These are phyloP conservation scores for Stentor roeselii DNA, from an alignment of 73 alveolate species.

Conservation along the genomic window DNA sequence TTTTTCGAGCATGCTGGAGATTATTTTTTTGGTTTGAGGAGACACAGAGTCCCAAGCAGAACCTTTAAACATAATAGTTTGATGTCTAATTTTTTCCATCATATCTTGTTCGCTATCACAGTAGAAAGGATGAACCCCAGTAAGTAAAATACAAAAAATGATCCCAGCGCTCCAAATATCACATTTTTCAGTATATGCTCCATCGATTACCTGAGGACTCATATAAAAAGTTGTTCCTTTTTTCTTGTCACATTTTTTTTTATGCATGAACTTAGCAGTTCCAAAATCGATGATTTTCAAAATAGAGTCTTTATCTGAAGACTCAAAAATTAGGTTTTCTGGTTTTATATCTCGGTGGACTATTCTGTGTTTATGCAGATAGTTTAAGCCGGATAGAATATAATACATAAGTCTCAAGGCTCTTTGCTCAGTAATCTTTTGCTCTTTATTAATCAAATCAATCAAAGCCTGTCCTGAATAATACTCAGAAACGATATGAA, in stretches of 20 bases:
- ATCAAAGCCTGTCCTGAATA: constrained; percentile 53
- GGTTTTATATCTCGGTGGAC: constrained; percentile 78
- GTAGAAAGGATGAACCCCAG: constrained; percentile 41
- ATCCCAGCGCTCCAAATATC: constrained; percentile 53
- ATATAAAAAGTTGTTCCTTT: constrained; percentile 42
- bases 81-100: constrained; percentile 32
- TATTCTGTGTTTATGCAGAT: constrained; percentile 62
- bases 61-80: neutral
- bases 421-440: constrained; percentile 48
- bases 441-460: constrained; percentile 34
- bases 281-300: constrained; percentile 90
- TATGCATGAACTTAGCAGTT: constrained; percentile 33
- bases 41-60: neutral
- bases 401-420: constrained; percentile 55
- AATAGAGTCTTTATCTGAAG: constrained; percentile 59
- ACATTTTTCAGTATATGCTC: constrained; percentile 29
- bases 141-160: constrained; percentile 2
- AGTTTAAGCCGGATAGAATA: constrained; percentile 55
- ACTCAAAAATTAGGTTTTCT: constrained; percentile 65
- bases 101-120: constrained; percentile 25
- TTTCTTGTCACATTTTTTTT: neutral
- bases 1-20: neutral
- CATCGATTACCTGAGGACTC: constrained; percentile 40
- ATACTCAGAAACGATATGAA: constrained; percentile 63
- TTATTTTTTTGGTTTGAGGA: neutral